These are phyloP conservation scores for Stephanodiscus minutulus DNA, from an alignment of 108 stramenopile species.

Conservation along the genomic window DNA sequence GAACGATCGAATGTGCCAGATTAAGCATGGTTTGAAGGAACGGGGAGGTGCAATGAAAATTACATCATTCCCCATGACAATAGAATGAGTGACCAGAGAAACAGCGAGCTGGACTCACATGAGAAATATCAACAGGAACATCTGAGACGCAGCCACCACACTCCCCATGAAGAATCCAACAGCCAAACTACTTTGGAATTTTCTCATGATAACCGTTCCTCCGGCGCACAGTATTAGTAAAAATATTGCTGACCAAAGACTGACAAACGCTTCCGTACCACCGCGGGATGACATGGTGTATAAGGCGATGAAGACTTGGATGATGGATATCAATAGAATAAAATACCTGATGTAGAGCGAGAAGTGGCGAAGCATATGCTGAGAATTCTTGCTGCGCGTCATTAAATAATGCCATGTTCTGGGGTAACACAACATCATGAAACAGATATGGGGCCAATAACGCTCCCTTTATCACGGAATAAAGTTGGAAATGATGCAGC, in stretches of 20 bases:
- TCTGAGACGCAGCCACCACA: conserved; percentile 78
- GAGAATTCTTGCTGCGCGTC: not conserved
- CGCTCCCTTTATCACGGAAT: not conserved
- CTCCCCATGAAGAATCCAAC: conserved; percentile 90
- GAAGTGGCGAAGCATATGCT: not conserved
- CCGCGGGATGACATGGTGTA: conserved; percentile 70
- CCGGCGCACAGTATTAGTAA: conserved; percentile 72
- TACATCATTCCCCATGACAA: not conserved
- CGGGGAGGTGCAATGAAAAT: conserved; percentile 6
- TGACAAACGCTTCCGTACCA: conserved; percentile 69
- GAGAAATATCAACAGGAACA: conserved; percentile 81
- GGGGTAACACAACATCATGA: not conserved
- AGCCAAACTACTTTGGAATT: conserved; percentile 83
- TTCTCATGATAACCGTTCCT: conserved; percentile 90
- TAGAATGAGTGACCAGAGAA: not conserved
- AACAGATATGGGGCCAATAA: not conserved
- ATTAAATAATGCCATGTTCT: not conserved
- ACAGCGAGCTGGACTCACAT: conserved; percentile 52
- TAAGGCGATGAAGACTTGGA: conserved; percentile 65
- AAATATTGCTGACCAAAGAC: conserved; percentile 76
- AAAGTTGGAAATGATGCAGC: not conserved
- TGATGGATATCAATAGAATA: conserved; percentile 70
- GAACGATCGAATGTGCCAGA: not conserved
- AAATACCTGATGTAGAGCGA: conserved; percentile 64
- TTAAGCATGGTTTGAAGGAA: not conserved